Evolutionary conservation across 352 stramenopile species (phyloP).

Genomic region (Phytophthora hibernalis): DNA sequence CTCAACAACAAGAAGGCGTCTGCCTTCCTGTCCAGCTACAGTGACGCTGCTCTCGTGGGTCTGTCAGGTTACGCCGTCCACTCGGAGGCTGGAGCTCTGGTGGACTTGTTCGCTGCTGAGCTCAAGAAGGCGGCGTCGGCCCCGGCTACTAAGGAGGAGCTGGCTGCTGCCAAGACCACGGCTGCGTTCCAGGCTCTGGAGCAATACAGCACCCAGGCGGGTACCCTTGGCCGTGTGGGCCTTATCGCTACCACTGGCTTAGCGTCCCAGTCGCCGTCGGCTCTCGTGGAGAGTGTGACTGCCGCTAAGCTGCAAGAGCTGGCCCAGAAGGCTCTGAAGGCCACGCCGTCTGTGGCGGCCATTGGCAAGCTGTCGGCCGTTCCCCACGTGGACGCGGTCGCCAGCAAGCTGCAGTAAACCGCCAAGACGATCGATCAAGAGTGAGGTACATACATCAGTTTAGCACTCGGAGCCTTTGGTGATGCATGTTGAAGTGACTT

Average conservation of each 20-base stretch:
- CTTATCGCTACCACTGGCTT: slow-evolving; percentile 43
- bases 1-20: slow-evolving; percentile 70
- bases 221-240: slow-evolving; percentile 51
- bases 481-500: slow-evolving; percentile 36
- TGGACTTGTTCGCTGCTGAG: slow-evolving; percentile 74
- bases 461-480: slow-evolving; percentile 34
- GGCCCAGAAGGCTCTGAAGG: slow-evolving; percentile 77
- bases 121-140: slow-evolving; percentile 77
- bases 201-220: slow-evolving; percentile 51
- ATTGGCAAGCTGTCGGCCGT: slow-evolving; percentile 78
- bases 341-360: slow-evolving; percentile 76
- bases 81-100: slow-evolving; percentile 65
- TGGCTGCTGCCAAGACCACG: slow-evolving; percentile 76
- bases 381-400: slow-evolving; percentile 74
- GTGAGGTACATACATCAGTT: slow-evolving; percentile 47
- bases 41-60: slow-evolving; percentile 68
- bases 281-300: slow-evolving; percentile 57
- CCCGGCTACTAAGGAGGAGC: slow-evolving; percentile 70
- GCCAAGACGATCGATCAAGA: slow-evolving; percentile 35
- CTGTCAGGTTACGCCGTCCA: slow-evolving; percentile 60
- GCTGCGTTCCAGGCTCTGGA: slow-evolving; percentile 56
- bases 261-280: slow-evolving; percentile 48
- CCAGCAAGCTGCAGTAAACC: slow-evolving; percentile 85
- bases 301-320: slow-evolving; percentile 78
- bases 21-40: slow-evolving; percentile 71